Evolutionary conservation across 352 stramenopile genomes (phyloP).

Genomic region (Pythium plurisporium): DNA sequence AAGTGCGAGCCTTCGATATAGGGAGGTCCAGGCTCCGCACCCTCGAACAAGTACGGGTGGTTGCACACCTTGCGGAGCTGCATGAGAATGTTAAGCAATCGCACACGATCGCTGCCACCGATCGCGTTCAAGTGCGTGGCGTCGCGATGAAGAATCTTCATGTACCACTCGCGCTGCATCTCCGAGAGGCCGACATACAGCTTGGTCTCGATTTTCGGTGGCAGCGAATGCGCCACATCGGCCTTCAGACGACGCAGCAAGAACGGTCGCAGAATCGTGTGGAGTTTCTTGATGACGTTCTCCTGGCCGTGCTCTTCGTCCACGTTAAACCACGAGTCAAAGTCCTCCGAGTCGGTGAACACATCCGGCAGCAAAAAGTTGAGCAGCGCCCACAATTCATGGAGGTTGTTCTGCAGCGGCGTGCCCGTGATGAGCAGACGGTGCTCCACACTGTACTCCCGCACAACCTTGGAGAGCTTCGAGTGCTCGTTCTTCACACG

Average conservation of each 20-base stretch:
- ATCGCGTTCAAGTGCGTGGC: conserved; percentile 96
- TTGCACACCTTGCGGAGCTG: conserved; percentile 99
- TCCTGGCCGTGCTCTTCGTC: conserved; percentile 94
- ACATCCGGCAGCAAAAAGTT: conserved; percentile 96
- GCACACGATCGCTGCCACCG: conserved; percentile 93
- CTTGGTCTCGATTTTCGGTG: conserved; percentile 98
- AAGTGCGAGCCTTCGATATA: conserved; percentile 96
- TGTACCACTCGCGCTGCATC: conserved; percentile 99
- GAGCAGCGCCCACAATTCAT: conserved; percentile 99
- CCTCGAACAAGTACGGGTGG: conserved; percentile 99
- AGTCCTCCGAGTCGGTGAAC: conserved; percentile 97
- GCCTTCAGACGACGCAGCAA: conserved; percentile 97
- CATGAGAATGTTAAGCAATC: conserved; percentile 98
- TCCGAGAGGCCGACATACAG: conserved; percentile 96
- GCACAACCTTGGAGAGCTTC: conserved; percentile 83
- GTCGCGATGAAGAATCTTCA: conserved; percentile 95
- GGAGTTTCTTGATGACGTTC: conserved; percentile 96
- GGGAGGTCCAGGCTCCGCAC: conserved; percentile 94
- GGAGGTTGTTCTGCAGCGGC: conserved; percentile 99
- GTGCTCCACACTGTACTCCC: conserved; percentile 93
- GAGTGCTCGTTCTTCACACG: conserved; percentile 97
- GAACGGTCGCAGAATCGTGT: conserved; percentile 97
- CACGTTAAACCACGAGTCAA: conserved; percentile 99
- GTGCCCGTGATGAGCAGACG: conserved; percentile 96
- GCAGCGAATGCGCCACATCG: conserved; percentile 96